phyloP scores from a whole-genome alignment of 2,329 filamentous ascomycete species.

The Aspergillus texensis region DNA sequence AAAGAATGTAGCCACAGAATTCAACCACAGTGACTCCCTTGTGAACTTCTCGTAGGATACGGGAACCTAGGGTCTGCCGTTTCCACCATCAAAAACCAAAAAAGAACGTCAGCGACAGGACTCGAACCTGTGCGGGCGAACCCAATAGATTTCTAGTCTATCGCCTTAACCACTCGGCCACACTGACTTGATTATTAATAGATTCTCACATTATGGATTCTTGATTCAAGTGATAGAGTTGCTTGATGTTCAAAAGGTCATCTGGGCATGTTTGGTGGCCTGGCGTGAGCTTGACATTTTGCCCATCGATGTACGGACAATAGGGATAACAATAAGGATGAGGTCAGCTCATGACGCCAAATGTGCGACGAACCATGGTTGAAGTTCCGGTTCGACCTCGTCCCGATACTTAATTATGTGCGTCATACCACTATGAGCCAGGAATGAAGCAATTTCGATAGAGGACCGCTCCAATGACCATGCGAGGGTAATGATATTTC shows the following conservation, averaged over 20 bases:
- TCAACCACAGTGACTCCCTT: no score
- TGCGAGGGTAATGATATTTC: not conserved
- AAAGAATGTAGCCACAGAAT: no score
- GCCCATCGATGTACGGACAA: no score
- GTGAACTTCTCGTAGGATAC: no score
- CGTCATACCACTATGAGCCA: not conserved
- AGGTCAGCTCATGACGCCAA: not conserved
- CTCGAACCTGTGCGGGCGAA: not conserved
- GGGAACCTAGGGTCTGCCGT: no score
- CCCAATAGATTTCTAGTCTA: not conserved
- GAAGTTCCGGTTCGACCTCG: not conserved
- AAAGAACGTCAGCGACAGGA: not conserved
- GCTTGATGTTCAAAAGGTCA: not conserved
- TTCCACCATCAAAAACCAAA: not conserved
- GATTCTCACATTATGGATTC: rapidly evolving
- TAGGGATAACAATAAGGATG: no score
- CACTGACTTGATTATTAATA: not conserved
- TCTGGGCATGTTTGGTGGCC: not conserved
- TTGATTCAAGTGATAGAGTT: no score
- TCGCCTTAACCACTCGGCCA: not conserved
- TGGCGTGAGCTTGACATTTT: no score
- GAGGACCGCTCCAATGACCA: not conserved
- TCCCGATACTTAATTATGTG: not conserved
- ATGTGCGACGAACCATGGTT: not conserved
- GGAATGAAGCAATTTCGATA: not conserved